These are phyloP conservation scores for Phytophthora citricola DNA, from an alignment of 352 stramenopile species.

Conservation along the genomic window DNA sequence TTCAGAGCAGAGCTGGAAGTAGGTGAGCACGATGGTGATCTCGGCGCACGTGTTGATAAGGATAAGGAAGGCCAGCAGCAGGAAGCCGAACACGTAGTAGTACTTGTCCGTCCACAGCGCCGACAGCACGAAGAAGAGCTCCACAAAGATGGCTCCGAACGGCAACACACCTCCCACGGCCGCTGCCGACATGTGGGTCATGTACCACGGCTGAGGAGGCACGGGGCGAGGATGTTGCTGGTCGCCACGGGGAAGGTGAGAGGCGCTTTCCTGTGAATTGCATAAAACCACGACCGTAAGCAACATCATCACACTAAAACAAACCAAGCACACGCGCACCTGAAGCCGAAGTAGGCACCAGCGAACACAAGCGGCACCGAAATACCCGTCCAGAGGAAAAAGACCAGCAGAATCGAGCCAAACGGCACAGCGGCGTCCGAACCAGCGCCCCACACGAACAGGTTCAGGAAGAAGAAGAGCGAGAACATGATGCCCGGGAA, in stretches of 20 bases:
- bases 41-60: constrained; percentile 98
- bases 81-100: constrained; percentile 99
- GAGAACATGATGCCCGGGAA: constrained; percentile 98
- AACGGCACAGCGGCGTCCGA: constrained; percentile 96
- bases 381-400: constrained; percentile 99
- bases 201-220: constrained; percentile 99
- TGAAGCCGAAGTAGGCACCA: constrained; percentile 99
- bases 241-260: constrained; percentile 97
- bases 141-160: constrained; percentile 99
- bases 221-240: constrained; percentile 98
- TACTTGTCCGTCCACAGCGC: constrained; percentile 99
- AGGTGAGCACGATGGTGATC: constrained; percentile 99
- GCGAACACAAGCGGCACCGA: constrained; percentile 98
- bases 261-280: constrained; percentile 60
- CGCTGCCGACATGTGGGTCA: constrained; percentile 93
- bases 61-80: constrained; percentile 98
- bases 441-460: constrained; percentile 94
- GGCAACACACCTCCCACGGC: constrained; percentile 97
- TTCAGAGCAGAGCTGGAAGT: constrained; percentile 99
- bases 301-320: neutral
- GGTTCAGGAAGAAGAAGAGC: constrained; percentile 98
- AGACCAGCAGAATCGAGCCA: constrained; percentile 96
- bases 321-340: constrained; percentile 57
- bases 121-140: constrained; percentile 99
- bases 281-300: constrained; percentile 1